Conservation (phyloP, 2,329 filamentous ascomycete species). For the Grosmannia penicillata region DNA sequence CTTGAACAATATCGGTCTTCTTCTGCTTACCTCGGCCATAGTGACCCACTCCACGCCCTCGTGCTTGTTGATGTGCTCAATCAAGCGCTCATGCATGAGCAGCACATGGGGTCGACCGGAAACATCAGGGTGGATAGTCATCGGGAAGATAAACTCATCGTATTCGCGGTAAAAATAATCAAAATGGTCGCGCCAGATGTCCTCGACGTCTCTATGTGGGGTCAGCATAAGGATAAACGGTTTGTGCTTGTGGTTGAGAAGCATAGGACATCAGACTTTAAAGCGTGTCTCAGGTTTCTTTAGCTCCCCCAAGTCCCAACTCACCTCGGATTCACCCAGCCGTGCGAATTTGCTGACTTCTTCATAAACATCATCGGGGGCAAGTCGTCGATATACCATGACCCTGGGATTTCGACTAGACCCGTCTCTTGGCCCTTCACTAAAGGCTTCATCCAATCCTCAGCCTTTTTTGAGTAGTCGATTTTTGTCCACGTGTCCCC, state of each 20-base stretch:
- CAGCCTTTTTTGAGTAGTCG: constrained; percentile 46
- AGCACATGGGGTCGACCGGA: constrained; percentile 57
- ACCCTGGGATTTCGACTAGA: constrained; percentile 50
- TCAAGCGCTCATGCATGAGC: constrained; percentile 20
- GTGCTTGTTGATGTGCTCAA: constrained; percentile 12
- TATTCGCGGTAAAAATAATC: constrained; percentile 65
- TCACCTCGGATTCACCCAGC: constrained; percentile 39
- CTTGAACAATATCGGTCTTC: constrained; percentile 23
- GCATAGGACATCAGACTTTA: too few species aligned
- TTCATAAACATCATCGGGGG: constrained; percentile 64
- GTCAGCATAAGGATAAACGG: too few species aligned
- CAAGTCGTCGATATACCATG: constrained; percentile 50
- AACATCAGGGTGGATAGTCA: constrained; percentile 64
- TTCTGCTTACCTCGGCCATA: constrained; percentile 22
- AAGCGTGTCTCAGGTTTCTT: too few species aligned
- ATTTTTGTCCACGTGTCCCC: constrained; percentile 55
- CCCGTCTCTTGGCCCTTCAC: constrained; percentile 44
- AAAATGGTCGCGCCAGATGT: constrained; percentile 52
- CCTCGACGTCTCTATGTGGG: constrained; percentile 43
- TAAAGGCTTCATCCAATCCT: constrained; percentile 53
- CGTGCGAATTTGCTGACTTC: constrained; percentile 47
- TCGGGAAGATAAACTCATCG: constrained; percentile 63
- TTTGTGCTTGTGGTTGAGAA: too few species aligned
- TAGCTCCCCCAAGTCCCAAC: too few species aligned
- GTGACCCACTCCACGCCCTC: constrained; percentile 46